Evolutionary conservation across 495 filamentous ascomycete species (phyloP), one percentile per base, ranked within the genome.

Genomic region (Aspergillus steynii): DNA sequence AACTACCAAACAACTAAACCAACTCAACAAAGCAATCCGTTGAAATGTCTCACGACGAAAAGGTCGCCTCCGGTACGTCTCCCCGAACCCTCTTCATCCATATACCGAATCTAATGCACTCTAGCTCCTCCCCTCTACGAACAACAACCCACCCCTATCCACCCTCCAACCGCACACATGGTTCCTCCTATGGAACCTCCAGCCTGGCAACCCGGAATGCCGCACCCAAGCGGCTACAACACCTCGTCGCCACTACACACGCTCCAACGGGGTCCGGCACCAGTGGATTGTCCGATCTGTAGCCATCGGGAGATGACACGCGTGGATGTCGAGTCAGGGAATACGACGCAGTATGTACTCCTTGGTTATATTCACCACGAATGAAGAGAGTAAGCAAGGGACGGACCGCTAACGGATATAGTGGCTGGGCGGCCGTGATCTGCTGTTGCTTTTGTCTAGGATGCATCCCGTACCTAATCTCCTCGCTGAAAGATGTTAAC

Each of bases 391-490:
- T 20, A 20, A 20, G 20, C 20, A 20, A 20, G 20, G 20, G 20
- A 20, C 20, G 20, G 20, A 20, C 20, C 20, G 47, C 25, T 53
- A n/a, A 60, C 28, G 32, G 55, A 12, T 2, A 56, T 60, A 85
- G 82, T 72, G 77, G 69, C 0, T 83, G 79, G 80, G 83, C 83
- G 29, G 72, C 73, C n/a, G 54, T 77, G 2, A 29, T 77, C 26
- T 79, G 78, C 65, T 77, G 71, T 67, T 81, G 73, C 62, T 69
- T 71, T 67, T 81, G 79, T 61, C 67, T 84, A 26, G 78, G 81
- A 50, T 84, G 80, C 59, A 77, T 85, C 56, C 82, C 82, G 5
- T 85, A 84, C 64, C 37, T 83, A 56, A 72, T 82, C 63, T 70
- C 75, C 10, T 71, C 69, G 31, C 71, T 84, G 31, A 85, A 85